Base-by-base conservation (phyloP, 805 yeast genomes). In the Nakazawaea ernobii region DNA sequence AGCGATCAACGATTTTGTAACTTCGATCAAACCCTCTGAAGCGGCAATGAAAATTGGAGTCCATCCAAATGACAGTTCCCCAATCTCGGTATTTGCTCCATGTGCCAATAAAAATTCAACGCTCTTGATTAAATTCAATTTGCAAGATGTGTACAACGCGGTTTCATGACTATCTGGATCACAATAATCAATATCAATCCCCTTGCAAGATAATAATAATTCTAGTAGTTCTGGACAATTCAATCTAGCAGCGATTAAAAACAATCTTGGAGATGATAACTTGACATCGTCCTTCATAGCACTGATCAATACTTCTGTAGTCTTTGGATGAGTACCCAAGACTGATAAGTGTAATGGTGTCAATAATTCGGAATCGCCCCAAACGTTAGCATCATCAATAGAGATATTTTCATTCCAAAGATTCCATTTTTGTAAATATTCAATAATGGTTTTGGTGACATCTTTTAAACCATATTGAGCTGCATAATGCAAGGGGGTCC, bases 31-130 rank as follows among this genome's bases (percentile, higher is more conserved):
- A 1, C 97, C 97, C 58, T 91, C 96, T 13, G 90, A 84, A 0
- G 96, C 91, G 10, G 97, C 95, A 45, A 82, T 79, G 61, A 92
- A 89, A 6, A 92, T 70, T 6, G 98, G 97, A 1, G 97, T 88
- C 97, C 98, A 92, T 0, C 95, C 95, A 66, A 87, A 91, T 1
- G 86, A 73, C 5, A 66, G 59, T 58, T 92, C 98, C 0, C 83
- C 78, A 44, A 87, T 68, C 59, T 91, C 96, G 1, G 90, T 66
- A 54, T 83, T 69, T 1, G 97, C 96, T 9, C 80, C 79, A 13
- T 71, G 65, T 8, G 68, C 60, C 46, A 92, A 68, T 14, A 87
- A 61, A 43, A 66, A 72, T 50, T 74, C 68, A 7, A 82, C 87
- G 20, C 84, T 66, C 1, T 73, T 73, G 8, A 65, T 50, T 46